A percentile compares a stretch with the other conserved stretches of the same genome.
These are phyloP conservation scores for Chaetomium fimeti DNA, from an alignment of 495 filamentous ascomycete genomes.

Conservation along the genomic window DNA sequence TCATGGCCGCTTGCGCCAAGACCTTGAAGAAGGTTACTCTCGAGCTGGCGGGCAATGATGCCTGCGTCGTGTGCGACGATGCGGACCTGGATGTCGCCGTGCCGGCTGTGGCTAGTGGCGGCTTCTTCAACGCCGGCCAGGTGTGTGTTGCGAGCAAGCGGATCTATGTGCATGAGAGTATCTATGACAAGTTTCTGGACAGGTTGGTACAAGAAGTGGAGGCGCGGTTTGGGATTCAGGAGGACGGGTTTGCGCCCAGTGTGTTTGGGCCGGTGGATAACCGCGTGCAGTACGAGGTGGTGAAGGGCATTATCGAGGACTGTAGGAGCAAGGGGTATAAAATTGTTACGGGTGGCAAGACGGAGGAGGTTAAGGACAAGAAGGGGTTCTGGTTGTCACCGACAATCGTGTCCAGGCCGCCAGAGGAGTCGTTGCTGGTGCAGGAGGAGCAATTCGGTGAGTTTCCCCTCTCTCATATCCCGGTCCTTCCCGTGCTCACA, in stretches of 20 bases:
- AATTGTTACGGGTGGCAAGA: constrained; percentile 41
- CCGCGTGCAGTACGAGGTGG: constrained; percentile 55
- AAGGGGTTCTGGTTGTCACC: constrained; percentile 52
- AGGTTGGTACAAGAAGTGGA: constrained; percentile 57
- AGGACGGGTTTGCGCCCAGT: constrained; percentile 43
- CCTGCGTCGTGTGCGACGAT: constrained; percentile 63
- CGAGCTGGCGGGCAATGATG: constrained; percentile 65
- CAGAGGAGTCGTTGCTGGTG: constrained; percentile 45
- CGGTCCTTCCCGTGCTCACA: background rate
- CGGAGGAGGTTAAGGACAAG: constrained; percentile 22
- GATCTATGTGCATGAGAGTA: constrained; percentile 65
- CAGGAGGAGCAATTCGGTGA: constrained; percentile 53
- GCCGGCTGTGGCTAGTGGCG: constrained; percentile 49
- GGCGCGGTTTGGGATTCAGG: constrained; percentile 46
- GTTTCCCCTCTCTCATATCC: constrained; percentile 11
- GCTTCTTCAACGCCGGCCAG: constrained; percentile 62
- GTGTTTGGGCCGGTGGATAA: constrained; percentile 62
- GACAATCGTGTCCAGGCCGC: constrained; percentile 51
- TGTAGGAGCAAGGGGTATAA: constrained; percentile 48
- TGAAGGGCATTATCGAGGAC: constrained; percentile 48
- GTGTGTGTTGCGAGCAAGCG: constrained; percentile 57
- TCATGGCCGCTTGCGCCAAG: constrained; percentile 59
- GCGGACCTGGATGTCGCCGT: constrained; percentile 62
- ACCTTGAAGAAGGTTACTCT: constrained; percentile 58
- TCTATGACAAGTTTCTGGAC: constrained; percentile 62